Base-by-base conservation (phyloP, 169 alveolate genomes). In the Besnoitia besnoiti region DNA sequence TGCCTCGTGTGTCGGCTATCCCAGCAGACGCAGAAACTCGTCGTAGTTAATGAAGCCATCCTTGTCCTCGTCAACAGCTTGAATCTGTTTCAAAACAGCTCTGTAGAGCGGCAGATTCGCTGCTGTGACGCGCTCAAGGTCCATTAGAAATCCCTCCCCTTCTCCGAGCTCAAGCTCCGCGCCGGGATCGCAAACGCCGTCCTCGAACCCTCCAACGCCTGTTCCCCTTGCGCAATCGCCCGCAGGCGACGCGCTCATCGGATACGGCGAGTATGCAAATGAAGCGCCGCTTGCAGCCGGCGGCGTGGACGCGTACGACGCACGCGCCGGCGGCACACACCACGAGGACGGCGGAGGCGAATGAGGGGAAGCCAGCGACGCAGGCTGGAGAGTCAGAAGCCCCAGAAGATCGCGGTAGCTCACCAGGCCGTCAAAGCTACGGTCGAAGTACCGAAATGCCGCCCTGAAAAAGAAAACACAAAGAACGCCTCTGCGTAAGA, bases 361-460 rank as follows among this genome's bases (percentile, higher is more conserved):
- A 21, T 37, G n/a, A 16, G 80, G 2, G n/a, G 21, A 30, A 8
- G n/a, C 39, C 3, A 42, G 21, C n/a, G 87, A 27, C 0, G 61
- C 87, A 4, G 87, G 87, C 50, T 37, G 55, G 14, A 77, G 59
- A 42, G 87, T 39, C 1, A 91, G 85, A 80, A 82, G 62, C 42
- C 84, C 42, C 82, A 91, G 85, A 76, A 91, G 85, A 37, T 91
- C 94, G 59, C 80, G 80, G 42, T 89, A 89, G 19, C 91, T 59
- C 47, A 82, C 94, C 33, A 61, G 59, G 61, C 91, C 94, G 73
- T 91, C 94, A 14, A 91, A 89, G 62, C 80, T 82, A 42, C 94
- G 94, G 33, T 91, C 94, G 59, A 91, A 47, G 85, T 80, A 39
- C 21, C 91, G 91, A 40, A 82, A 91, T 24, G 94, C 94, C 5